These are phyloP conservation scores for Rhazya stricta DNA, from an alignment of 257 asterid species.

Conservation along the genomic window DNA sequence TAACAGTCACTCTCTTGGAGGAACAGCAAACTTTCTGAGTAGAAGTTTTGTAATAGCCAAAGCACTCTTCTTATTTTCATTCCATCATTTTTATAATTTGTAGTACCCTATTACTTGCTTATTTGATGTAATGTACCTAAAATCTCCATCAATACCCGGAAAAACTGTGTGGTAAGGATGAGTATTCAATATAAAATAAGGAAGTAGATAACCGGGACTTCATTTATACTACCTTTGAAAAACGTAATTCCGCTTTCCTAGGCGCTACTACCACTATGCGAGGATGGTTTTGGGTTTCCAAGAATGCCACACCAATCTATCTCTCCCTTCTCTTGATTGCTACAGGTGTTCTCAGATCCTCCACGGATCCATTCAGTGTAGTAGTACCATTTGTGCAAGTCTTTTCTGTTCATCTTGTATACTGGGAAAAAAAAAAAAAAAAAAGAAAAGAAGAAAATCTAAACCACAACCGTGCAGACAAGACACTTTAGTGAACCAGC, in stretches of 20 bases:
- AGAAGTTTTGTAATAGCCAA: too few species aligned
- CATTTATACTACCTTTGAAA: constrained; percentile 1
- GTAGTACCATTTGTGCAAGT: too few species aligned
- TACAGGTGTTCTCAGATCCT: not conserved
- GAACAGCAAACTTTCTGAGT: too few species aligned
- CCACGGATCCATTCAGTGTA: too few species aligned
- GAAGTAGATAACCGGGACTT: not conserved
- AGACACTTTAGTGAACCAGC: too few species aligned
- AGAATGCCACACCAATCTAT: not conserved
- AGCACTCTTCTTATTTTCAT: too few species aligned
- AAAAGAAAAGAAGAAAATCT: too few species aligned
- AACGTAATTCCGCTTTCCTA: constrained; percentile 20
- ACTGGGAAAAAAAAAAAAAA: too few species aligned
- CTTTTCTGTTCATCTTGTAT: too few species aligned
- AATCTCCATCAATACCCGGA: too few species aligned
- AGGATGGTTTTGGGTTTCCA: constrained; percentile 11
- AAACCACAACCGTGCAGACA: too few species aligned
- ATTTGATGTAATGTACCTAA: not conserved
- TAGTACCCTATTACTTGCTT: not conserved
- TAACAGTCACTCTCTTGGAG: too few species aligned
- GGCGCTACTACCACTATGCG: not conserved
- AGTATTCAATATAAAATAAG: not conserved
- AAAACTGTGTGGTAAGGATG: not conserved
- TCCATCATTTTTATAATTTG: not conserved
- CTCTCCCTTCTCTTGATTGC: not conserved